Conservation (phyloP, 1,284 basidiomycete species). For the Cryptococcus jaspeensis region DNA sequence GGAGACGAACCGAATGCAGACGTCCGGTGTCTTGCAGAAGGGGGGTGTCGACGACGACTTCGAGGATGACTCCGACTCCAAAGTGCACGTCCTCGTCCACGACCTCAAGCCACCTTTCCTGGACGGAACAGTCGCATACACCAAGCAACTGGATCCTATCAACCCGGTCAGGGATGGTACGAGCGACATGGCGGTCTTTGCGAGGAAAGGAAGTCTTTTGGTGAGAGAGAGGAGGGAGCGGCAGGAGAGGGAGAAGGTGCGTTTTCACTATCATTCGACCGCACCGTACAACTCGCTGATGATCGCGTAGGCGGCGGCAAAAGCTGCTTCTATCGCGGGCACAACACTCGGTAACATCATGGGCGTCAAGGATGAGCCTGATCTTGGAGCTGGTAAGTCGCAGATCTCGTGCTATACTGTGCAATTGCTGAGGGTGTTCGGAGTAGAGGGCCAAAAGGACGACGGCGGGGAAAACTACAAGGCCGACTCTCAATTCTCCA, state of each 20-base stretch:
- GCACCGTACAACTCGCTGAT: neutral
- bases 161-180: slow-evolving; percentile 93
- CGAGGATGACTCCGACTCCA: slow-evolving; percentile 92
- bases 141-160: slow-evolving; percentile 94
- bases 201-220: slow-evolving; percentile 89
- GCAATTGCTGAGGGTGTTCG: slow-evolving; percentile 16
- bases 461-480: slow-evolving; percentile 71
- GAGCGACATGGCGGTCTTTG: slow-evolving; percentile 92
- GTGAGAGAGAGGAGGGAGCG: slow-evolving; percentile 95
- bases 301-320: slow-evolving; percentile 69
- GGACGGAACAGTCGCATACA: slow-evolving; percentile 93
- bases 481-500: slow-evolving; percentile 93
- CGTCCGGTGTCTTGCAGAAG: slow-evolving; percentile 87
- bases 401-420: neutral
- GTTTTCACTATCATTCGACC: neutral
- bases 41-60: slow-evolving; percentile 79
- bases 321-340: slow-evolving; percentile 87
- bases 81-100: slow-evolving; percentile 95
- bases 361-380: slow-evolving; percentile 92
- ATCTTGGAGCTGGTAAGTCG: slow-evolving; percentile 41
- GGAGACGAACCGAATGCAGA: slow-evolving; percentile 97
- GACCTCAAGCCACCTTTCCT: slow-evolving; percentile 97
- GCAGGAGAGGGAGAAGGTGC: slow-evolving; percentile 81
- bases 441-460: slow-evolving; percentile 60
- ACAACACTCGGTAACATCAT: slow-evolving; percentile 94